Base-by-base conservation (phyloP, 2,329 filamentous ascomycete genomes). In the Xylariaceae sp. region DNA sequence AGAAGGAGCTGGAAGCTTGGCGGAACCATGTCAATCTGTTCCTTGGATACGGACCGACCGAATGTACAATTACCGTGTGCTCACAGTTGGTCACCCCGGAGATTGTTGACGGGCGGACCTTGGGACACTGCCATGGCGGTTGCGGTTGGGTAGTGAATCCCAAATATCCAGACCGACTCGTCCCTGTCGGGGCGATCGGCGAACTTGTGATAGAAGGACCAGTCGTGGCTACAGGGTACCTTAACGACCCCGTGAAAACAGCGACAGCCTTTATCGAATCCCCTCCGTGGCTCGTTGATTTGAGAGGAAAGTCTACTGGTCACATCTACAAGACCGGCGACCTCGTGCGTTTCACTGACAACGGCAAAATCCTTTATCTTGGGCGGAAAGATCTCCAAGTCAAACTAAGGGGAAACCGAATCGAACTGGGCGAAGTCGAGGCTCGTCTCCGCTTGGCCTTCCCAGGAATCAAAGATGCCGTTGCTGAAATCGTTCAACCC, bases 301-400 rank as follows among this genome's bases (percentile, higher is more conserved):
- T 53, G 6, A 44, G 48, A 27, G 29, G 19, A 3, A 50, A 86
- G 4, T n/a, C 66, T 74, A 81, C 70, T 80, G 79, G n/a, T 69
- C 81, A 47, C 62, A 86, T 60, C 71, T 87, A 62, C 68, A 78
- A 39, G 46, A 57, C 51, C 7, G 60, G 60, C 27, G 60, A 62
- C 48, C 46, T 58, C 4, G 57, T 58, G 6, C 43, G 50, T 11
- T 70, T 68, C 29, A 50, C 64, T 35, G 56, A 60, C 1, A 79
- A 86, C 63, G 64, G 68, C 6, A 45, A 31, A 37, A 55, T 73
- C n/a, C 48, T 64, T 5, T 71, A 67, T 52, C 50, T 74, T 47
- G 75, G 75, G 47, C 69, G 77, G 41, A 75, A 74, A 54, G 76
- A 79, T 60, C 70, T 70, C 0, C 76, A 79, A 59, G 70, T 79